Evolutionary conservation across 2,329 filamentous ascomycete species (phyloP).

Genomic region (Cladorrhinum sp.): DNA sequence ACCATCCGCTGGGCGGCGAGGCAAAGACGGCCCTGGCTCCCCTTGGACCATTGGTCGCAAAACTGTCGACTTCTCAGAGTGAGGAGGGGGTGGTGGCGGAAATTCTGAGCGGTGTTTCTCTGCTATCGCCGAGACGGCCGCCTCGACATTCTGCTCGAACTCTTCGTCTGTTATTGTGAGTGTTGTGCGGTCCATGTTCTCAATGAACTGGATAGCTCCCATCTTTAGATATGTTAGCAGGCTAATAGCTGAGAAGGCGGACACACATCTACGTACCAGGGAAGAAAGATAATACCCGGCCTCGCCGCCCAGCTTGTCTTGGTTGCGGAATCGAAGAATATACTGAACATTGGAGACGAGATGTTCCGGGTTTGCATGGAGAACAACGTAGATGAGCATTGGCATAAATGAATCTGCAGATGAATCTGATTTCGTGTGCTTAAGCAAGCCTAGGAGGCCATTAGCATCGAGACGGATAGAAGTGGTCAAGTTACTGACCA

Average conservation of each 20-base stretch:
- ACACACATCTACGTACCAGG: conserved; percentile 50
- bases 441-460: conserved; percentile 65
- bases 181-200: conserved; percentile 90
- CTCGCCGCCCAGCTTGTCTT: conserved; percentile 96
- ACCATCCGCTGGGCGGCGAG: conserved; percentile 43
- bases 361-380: conserved; percentile 92
- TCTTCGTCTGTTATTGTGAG: conserved; percentile 92
- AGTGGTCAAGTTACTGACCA: conserved; percentile 49
- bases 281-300: conserved; percentile 98
- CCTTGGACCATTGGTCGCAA: conserved; percentile 33
- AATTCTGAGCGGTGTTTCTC: conserved; percentile 71
- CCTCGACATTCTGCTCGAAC: conserved; percentile 95
- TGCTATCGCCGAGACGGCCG: conserved; percentile 90
- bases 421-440: conserved; percentile 88
- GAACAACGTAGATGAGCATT: conserved; percentile 89
- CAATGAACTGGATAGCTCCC: conserved; percentile 94
- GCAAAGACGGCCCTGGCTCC: conserved; percentile 47
- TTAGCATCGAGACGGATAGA: accelerated
- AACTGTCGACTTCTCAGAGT: conserved; percentile 44
- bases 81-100: conserved; percentile 41
- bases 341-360: conserved; percentile 98
- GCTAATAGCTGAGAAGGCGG: neutral
- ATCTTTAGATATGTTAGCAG: conserved; percentile 49
- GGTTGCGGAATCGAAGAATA: conserved; percentile 92
- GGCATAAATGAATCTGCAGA: conserved; percentile 96